Evolutionary conservation across 2,329 filamentous ascomycete genomes (phyloP), one percentile per base, ranked within the genome.

Genomic region (Ascochyta koolunga): DNA sequence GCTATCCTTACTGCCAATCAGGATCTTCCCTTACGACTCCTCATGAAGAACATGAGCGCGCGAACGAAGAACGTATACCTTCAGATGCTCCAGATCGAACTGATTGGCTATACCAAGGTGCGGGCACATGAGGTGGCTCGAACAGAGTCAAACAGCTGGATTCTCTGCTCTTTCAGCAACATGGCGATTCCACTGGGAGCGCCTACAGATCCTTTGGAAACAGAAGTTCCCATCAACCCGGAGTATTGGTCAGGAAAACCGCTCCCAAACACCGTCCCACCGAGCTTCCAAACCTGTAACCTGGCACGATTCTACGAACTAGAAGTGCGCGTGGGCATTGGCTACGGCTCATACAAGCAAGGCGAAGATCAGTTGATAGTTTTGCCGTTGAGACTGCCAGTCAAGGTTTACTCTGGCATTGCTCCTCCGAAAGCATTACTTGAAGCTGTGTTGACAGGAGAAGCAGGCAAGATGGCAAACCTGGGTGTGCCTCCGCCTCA

Each of bases 1-100:
- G 83, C 91, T 3, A 89, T 97, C 38, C 78, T 98, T 43, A 97
- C 93, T 0, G 96, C 93, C 77, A 96, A 96, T 71, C 84, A 93
- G 61, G 87, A 91, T 5, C 67, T 98, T 7, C 93, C 93, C 0
- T 79, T 98, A 3, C 85, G 91, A 1, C 78, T 99, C 8, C 79
- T 97, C 13, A 82, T 92, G 33, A 91, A 88, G 66, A 96, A 91
- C 71, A 78, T 92, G 19, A 88, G 83, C 49, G 81, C 88, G 16
- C 86, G 85, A 42, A 79, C 80, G 0, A 90, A 91, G 50, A 83
- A 85, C 22, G 81, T 96, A 1, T 91, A 88, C 64, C 78, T 99
- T 11, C 86, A 89, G 31, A 89, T 88, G 29, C 77, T 98, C 5
- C 89, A 97, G 66, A 86, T 98, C 57, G 86, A 91, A 50, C 80